Percentiles rank a stretch among this genome's conserved stretches.
Evolutionary conservation across 805 yeast genomes (phyloP).

Genomic region (Myxozyma sirexii): DNA sequence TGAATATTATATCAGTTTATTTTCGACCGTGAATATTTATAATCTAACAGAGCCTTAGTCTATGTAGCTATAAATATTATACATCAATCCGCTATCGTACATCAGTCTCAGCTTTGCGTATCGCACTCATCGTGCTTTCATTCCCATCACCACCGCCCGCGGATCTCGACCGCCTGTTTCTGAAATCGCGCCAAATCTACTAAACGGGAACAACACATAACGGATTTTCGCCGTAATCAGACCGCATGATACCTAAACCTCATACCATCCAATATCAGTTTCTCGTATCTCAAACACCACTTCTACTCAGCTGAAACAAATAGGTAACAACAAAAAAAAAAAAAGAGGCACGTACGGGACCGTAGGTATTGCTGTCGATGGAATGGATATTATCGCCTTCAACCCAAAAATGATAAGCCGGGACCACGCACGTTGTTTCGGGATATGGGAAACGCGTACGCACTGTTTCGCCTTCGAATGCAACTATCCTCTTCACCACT

Average conservation of each 20-base stretch:
- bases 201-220: conserved; percentile 69
- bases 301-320: no score
- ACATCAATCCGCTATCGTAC: no score
- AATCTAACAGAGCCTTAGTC: no score
- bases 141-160: background rate
- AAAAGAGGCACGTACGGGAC: conserved; percentile 57
- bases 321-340: background rate
- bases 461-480: conserved; percentile 69
- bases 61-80: no score
- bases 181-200: conserved; percentile 55
- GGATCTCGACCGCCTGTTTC: conserved; percentile 50
- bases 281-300: no score
- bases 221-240: conserved; percentile 77
- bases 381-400: conserved; percentile 87
- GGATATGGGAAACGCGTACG: conserved; percentile 69
- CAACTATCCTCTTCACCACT: conserved; percentile 80
- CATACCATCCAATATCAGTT: background rate
- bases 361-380: conserved; percentile 83
- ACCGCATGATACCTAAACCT: conserved; percentile 56
- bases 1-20: no score
- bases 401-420: conserved; percentile 86
- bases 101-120: no score
- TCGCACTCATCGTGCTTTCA: no score
- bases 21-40: no score
- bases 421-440: conserved; percentile 60